Evolutionary conservation across 805 yeast genomes (phyloP).

Genomic region (Metschnikowia shivogae): DNA sequence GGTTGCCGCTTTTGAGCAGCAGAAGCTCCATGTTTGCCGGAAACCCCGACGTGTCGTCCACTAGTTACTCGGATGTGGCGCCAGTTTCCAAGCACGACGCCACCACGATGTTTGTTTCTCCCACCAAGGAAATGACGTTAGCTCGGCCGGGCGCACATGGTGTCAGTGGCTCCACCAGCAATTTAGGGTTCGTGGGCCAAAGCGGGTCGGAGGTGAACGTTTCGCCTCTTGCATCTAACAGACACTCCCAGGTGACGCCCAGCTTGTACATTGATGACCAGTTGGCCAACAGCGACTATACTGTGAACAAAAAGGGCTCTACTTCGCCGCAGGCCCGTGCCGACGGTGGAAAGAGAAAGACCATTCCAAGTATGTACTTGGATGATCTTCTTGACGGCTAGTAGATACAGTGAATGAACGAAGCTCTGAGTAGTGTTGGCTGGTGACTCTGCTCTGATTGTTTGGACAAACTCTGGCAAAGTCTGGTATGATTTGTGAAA

Average conservation of each 20-base stretch:
- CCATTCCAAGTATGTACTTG: slow-evolving; percentile 47
- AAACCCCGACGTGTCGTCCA: slow-evolving; percentile 20
- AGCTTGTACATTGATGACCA: slow-evolving; percentile 38
- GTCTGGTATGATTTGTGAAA: too few species aligned
- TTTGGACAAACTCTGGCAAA: too few species aligned
- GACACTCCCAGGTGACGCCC: slow-evolving; percentile 32
- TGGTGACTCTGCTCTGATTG: too few species aligned
- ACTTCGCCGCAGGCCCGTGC: slow-evolving; percentile 8
- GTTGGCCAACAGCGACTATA: slow-evolving; percentile 31
- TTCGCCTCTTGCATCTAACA: slow-evolving; percentile 21
- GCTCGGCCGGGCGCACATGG: slow-evolving; percentile 24
- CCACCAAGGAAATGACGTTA: slow-evolving; percentile 67
- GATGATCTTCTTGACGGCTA: slow-evolving; percentile 45
- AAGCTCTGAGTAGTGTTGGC: too few species aligned
- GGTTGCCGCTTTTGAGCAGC: slow-evolving; percentile 29
- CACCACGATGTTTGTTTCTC: slow-evolving; percentile 65
- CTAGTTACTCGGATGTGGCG: slow-evolving; percentile 29
- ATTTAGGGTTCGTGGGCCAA: slow-evolving; percentile 13
- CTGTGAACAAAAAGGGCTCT: slow-evolving; percentile 14
- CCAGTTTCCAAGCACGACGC: slow-evolving; percentile 36
- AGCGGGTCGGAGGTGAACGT: slow-evolving; percentile 19
- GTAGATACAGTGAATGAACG: not conserved
- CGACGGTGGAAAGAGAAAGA: slow-evolving; percentile 23
- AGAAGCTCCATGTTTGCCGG: slow-evolving; percentile 16
- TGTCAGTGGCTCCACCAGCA: slow-evolving; percentile 18